Evolutionary conservation across 2,329 filamentous ascomycete species (phyloP), one percentile per base, ranked within the genome.

Genomic region (Epicoccum nigrum): DNA sequence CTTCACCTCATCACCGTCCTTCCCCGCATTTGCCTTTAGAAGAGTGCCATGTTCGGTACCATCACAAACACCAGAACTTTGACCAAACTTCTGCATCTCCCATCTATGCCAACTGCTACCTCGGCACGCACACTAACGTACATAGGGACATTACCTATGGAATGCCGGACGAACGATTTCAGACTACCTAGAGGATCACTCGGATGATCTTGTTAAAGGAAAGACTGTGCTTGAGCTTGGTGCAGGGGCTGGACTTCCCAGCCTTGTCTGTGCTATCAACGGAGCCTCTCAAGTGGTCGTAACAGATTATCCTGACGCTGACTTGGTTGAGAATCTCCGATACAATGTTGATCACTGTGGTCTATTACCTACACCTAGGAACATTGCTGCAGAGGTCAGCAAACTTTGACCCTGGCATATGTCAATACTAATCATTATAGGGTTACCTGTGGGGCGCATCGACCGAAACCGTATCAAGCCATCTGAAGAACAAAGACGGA

Each of bases 371-470:
- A 38, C 54, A 46, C 60, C 70, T 72, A 66, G 64, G 32, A 71
- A 68, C 50, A 65, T 79, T n/a, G 59, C 63, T 30, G 75, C 74
- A 7, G 71, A 73, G 53, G 69, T 71, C 51, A 45, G 65, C 56
- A 15, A 33, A 20, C 33, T n/a, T 38, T 27, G 19, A 34, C 28
- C 13, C 9, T 19, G 21, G 6, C 17, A 13, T 16, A 23, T 6
- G 23, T 27, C 33, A 16, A 54, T 25, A 53, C 61, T 63, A 27
- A 63, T 15, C 23, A 12, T 8, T 13, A 13, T 78, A 86, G 62
- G 92, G 92, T 3, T 94, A 90, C 70, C 83, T 93, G 55, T 97
- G 93, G 93, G 93, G 93, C 1, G 84, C 80, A 13, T 79, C 88
- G 55, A 75, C 84, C 1, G 72, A 75, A 21, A 77, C 79, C 3